phyloP scores from a whole-genome alignment of 1,139 yeast genomes.

The Spathaspora sp. region DNA sequence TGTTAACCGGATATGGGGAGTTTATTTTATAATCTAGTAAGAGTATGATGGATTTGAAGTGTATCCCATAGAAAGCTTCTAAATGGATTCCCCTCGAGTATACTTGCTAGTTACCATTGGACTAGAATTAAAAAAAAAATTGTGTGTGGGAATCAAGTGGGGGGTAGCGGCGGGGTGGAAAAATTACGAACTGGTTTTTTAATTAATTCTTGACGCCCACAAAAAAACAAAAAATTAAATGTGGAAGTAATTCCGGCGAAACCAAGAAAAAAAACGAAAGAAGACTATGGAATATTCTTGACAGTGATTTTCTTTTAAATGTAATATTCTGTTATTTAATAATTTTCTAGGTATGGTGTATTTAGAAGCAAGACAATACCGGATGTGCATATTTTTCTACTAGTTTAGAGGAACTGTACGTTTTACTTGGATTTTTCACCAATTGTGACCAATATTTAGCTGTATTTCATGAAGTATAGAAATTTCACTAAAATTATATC shows the following conservation, averaged over 20 bases:
- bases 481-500: background rate
- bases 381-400: too few relatives aligned
- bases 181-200: background rate
- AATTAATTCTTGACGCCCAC: background rate
- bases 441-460: too few relatives aligned
- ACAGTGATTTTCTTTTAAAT: too few relatives aligned
- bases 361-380: too few relatives aligned
- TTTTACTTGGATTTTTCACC: too few relatives aligned
- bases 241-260: background rate
- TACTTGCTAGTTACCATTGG: background rate
- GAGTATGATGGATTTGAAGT: too few relatives aligned
- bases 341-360: too few relatives aligned
- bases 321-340: too few relatives aligned
- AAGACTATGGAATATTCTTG: background rate
- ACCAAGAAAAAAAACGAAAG: background rate
- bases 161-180: slow-evolving; percentile 2
- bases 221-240: background rate
- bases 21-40: too few relatives aligned
- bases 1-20: background rate
- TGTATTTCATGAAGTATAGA: background rate
- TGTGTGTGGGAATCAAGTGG: background rate
- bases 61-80: too few relatives aligned
- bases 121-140: background rate
- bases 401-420: too few relatives aligned
- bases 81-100: too few relatives aligned